Evolutionary conservation across 768 basidiomycete species (phyloP).

Genomic region (Suillus variegatus): DNA sequence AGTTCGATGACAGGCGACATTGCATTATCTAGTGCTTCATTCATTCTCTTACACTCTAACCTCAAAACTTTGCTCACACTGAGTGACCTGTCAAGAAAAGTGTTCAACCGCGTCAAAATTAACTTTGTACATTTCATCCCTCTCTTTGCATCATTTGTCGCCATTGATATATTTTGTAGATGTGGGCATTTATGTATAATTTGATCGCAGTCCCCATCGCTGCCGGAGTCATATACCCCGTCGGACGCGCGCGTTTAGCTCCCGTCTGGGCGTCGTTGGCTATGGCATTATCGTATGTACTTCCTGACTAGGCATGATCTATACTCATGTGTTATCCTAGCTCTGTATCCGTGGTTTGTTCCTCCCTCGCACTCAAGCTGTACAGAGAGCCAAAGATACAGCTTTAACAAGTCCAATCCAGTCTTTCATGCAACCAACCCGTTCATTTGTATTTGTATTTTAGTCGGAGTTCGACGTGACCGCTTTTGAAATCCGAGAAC

Average conservation of each 20-base stretch:
- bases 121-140: constrained; percentile 59
- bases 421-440: background rate
- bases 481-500: too few relatives aligned
- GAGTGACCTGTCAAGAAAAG: constrained; percentile 61
- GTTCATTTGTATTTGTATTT: background rate
- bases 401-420: background rate
- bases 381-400: constrained; percentile 40
- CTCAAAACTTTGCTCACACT: constrained; percentile 61
- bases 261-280: constrained; percentile 83
- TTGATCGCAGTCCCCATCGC: constrained; percentile 70
- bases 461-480: too few relatives aligned
- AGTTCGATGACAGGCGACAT: constrained; percentile 41
- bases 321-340: constrained; percentile 30
- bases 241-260: constrained; percentile 60
- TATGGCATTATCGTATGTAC: constrained; percentile 73
- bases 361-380: constrained; percentile 55
- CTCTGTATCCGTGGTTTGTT: constrained; percentile 63
- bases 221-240: constrained; percentile 75
- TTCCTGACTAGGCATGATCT: background rate
- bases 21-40: constrained; percentile 77
- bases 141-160: constrained; percentile 6
- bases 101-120: constrained; percentile 70
- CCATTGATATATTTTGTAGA: constrained; percentile 35
- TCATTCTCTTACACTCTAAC: constrained; percentile 73
- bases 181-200: constrained; percentile 74